A percentile compares a stretch with the other conserved stretches of the same genome.
Conservation (phyloP, 768 basidiomycete genomes). For the Mycena rebaudengoi region DNA sequence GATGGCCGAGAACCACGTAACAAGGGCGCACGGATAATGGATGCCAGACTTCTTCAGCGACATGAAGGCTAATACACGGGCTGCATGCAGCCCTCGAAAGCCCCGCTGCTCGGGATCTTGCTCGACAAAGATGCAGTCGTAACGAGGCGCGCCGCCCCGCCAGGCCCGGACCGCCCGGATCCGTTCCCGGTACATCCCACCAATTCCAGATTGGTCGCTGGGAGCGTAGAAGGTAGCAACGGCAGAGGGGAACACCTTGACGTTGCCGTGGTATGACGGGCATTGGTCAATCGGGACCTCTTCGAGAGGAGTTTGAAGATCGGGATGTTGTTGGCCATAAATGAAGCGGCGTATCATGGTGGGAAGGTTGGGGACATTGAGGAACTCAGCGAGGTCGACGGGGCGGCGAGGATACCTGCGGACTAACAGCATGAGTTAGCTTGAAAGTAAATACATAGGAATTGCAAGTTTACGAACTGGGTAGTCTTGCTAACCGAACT, state of each 20-base stretch:
- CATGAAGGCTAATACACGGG: conserved; percentile 34
- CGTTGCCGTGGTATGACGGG: conserved; percentile 22
- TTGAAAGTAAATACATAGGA: neutral
- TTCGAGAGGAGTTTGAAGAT: conserved; percentile 4
- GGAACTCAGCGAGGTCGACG: neutral
- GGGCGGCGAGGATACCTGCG: neutral
- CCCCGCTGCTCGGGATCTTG: conserved; percentile 23
- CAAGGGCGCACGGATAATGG: conserved; percentile 36
- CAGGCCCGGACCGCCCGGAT: conserved; percentile 40
- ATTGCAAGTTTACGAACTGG: conserved; percentile 1
- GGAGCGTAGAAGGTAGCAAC: conserved; percentile 43
- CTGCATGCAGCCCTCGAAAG: conserved; percentile 35
- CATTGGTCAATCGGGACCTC: conserved; percentile 25
- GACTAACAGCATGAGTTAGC: conserved; percentile 22
- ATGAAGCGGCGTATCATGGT: conserved; percentile 28
- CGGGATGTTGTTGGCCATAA: conserved; percentile 30
- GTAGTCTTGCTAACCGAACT: conserved; percentile 9
- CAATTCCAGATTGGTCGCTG: conserved; percentile 41
- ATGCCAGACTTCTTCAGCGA: conserved; percentile 25
- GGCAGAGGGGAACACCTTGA: conserved; percentile 40
- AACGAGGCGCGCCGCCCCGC: conserved; percentile 30
- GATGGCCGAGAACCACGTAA: conserved; percentile 32
- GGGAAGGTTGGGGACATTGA: neutral
- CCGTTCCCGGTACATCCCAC: conserved; percentile 39
- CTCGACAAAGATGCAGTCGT: conserved; percentile 40